Evolutionary conservation across 2,329 filamentous ascomycete genomes (phyloP).

Genomic region (Tolypocladium ophioglossoides): DNA sequence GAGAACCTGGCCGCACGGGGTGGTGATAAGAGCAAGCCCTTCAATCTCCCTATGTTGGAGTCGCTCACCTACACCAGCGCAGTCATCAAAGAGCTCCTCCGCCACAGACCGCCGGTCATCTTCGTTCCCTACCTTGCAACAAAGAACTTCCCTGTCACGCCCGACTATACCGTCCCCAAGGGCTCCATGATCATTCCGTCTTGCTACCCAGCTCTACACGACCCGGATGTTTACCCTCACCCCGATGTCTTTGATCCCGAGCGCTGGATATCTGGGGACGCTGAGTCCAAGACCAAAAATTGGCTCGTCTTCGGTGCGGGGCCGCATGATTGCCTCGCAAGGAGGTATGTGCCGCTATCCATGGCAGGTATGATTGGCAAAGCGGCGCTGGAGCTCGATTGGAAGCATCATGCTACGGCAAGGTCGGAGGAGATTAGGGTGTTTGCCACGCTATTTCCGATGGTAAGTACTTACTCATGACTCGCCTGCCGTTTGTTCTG

Average conservation of each 20-base stretch:
- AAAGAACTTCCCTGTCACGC: conserved; percentile 34
- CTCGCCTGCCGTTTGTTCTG: neutral
- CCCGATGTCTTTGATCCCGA: conserved; percentile 38
- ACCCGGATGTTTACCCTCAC: conserved; percentile 34
- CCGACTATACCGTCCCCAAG: conserved; percentile 36
- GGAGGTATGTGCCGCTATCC: conserved; percentile 36
- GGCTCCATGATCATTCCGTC: conserved; percentile 39
- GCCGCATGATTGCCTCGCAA: conserved; percentile 37
- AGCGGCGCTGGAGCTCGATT: conserved; percentile 37
- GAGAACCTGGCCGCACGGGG: conserved; percentile 53
- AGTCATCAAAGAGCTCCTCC: conserved; percentile 42
- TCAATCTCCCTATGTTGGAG: conserved; percentile 35
- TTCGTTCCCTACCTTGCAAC: conserved; percentile 41
- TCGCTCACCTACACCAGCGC: conserved; percentile 39
- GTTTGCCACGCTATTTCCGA: conserved; percentile 37
- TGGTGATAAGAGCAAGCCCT: conserved; percentile 28
- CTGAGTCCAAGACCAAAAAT: conserved; percentile 38
- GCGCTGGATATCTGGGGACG: conserved; percentile 40
- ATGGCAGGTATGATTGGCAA: conserved; percentile 44
- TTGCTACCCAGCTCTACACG: conserved; percentile 40
- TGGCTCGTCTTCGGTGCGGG: conserved; percentile 44
- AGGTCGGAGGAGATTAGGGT: conserved; percentile 39
- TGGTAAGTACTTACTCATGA: conserved; percentile 23
- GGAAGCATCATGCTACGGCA: conserved; percentile 36
- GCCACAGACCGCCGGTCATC: conserved; percentile 40